These are phyloP conservation scores for Monosporascus ibericus DNA, from an alignment of 2,329 filamentous ascomycete genomes.

Conservation along the genomic window DNA sequence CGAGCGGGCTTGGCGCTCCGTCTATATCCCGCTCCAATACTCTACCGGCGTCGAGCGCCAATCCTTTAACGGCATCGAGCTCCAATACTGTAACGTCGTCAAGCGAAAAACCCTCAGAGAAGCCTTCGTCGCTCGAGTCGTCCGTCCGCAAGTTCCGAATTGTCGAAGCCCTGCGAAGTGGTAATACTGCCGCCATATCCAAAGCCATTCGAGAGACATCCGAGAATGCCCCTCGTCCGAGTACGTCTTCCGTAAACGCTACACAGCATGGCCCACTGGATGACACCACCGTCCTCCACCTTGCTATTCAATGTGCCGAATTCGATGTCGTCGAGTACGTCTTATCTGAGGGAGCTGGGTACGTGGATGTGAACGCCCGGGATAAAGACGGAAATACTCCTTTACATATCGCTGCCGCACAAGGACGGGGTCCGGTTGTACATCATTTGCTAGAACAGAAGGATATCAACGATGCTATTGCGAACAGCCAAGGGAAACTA, in stretches of 20 bases:
- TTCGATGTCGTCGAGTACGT: slow-evolving; percentile 89
- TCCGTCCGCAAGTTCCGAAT: slow-evolving; percentile 91
- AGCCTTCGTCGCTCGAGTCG: slow-evolving; percentile 68
- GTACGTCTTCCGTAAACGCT: slow-evolving; percentile 48
- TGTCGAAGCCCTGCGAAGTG: slow-evolving; percentile 85
- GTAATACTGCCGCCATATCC: slow-evolving; percentile 85
- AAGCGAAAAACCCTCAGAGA: slow-evolving; percentile 25
- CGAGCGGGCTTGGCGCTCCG: slow-evolving; percentile 7
- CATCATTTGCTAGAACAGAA: slow-evolving; percentile 76
- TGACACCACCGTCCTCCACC: slow-evolving; percentile 84
- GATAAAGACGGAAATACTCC: slow-evolving; percentile 94
- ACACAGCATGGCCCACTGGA: slow-evolving; percentile 47
- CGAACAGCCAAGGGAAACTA: slow-evolving; percentile 78
- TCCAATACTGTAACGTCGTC: slow-evolving; percentile 9
- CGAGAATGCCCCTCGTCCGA: slow-evolving; percentile 46
- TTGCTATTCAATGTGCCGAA: slow-evolving; percentile 94
- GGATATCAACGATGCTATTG: slow-evolving; percentile 79
- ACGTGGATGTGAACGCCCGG: slow-evolving; percentile 78
- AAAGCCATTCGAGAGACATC: slow-evolving; percentile 70
- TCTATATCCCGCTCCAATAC: slow-evolving; percentile 14
- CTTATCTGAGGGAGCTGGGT: slow-evolving; percentile 63
- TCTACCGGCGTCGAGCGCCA: slow-evolving; percentile 8
- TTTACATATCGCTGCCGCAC: slow-evolving; percentile 77
- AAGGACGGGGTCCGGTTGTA: slow-evolving; percentile 76
- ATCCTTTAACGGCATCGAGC: slow-evolving; percentile 8